Evolutionary conservation across 257 asterid species (phyloP).

Genomic region (Cruciata laevipes): DNA sequence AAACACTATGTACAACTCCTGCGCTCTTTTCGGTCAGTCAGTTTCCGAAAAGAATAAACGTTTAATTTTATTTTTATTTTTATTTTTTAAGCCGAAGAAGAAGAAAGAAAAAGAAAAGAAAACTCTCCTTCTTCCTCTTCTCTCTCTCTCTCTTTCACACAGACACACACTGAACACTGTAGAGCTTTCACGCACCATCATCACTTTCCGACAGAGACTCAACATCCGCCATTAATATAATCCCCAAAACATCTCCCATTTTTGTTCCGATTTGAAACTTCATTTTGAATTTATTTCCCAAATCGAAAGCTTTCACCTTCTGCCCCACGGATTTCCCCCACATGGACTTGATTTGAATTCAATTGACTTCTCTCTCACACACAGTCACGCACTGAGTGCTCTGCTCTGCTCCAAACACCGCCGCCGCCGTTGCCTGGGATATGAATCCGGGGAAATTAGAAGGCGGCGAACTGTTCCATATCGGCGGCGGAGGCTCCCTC

Average conservation of each 20-base stretch:
- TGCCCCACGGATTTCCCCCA: not conserved
- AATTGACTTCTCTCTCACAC: not conserved
- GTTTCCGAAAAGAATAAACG: not conserved
- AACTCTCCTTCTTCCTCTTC: not conserved
- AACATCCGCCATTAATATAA: not conserved
- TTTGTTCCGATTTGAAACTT: conserved; percentile 8
- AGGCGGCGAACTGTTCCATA: conserved; percentile 60
- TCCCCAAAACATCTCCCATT: not conserved
- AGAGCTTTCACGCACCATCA: not conserved
- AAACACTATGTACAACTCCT: not conserved
- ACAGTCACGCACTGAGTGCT: not conserved
- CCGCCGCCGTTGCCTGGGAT: conserved; percentile 1
- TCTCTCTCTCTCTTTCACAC: not conserved
- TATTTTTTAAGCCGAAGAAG: not conserved
- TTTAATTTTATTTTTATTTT: too few relatives aligned
- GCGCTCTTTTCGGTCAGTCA: not conserved
- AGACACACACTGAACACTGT: not conserved
- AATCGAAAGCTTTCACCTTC: too few relatives aligned
- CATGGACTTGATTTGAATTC: not conserved
- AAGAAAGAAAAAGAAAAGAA: not conserved
- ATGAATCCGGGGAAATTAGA: conserved; percentile 79
- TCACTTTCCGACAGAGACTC: conserved; percentile 6
- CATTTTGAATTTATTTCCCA: not conserved
- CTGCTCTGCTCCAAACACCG: not conserved
- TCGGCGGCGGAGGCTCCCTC: not conserved